Percentiles rank a stretch among this genome's conserved stretches.
These are phyloP conservation scores for Candida gigantensis DNA, from an alignment of 1,139 yeast species.

Conservation along the genomic window DNA sequence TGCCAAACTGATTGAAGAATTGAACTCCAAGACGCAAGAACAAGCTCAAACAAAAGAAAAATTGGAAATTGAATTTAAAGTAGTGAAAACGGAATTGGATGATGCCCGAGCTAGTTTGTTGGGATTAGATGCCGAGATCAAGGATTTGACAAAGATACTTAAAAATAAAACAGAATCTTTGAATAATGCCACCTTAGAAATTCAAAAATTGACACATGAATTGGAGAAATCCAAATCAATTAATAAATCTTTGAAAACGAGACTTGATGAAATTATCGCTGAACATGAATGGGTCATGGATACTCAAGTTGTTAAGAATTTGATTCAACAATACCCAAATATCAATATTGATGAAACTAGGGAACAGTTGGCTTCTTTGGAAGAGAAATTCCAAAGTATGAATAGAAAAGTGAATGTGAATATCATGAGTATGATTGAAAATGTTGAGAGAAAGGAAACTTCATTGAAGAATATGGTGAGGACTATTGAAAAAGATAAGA, in stretches of 20 bases:
- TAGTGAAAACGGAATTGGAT: conserved; percentile 49
- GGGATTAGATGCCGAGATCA: conserved; percentile 78
- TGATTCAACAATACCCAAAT: conserved; percentile 59
- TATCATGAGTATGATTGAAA: conserved; percentile 92
- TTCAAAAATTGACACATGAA: conserved; percentile 65
- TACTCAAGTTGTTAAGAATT: conserved; percentile 51
- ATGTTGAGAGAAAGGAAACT: conserved; percentile 84
- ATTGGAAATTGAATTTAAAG: conserved; percentile 30
- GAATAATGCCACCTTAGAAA: conserved; percentile 53
- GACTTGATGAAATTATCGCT: conserved; percentile 50
- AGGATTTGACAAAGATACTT: conserved; percentile 57
- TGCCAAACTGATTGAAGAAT: conserved; percentile 38
- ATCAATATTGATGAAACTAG: conserved; percentile 65
- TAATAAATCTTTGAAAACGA: conserved; percentile 39
- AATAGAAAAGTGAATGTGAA: conserved; percentile 82
- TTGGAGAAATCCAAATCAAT: conserved; percentile 56
- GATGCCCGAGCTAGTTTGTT: conserved; percentile 63
- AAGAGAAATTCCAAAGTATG: conserved; percentile 70
- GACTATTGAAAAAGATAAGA: conserved; percentile 87
- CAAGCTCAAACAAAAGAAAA: conserved; percentile 29
- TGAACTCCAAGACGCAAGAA: conserved; percentile 31
- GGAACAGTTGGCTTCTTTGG: conserved; percentile 55
- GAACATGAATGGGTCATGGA: conserved; percentile 78
- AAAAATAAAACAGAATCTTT: conserved; percentile 52
- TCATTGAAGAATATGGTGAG: conserved; percentile 78